Evolutionary conservation across 2,329 filamentous ascomycete genomes (phyloP).

Genomic region (Herpotrichia juniperi): DNA sequence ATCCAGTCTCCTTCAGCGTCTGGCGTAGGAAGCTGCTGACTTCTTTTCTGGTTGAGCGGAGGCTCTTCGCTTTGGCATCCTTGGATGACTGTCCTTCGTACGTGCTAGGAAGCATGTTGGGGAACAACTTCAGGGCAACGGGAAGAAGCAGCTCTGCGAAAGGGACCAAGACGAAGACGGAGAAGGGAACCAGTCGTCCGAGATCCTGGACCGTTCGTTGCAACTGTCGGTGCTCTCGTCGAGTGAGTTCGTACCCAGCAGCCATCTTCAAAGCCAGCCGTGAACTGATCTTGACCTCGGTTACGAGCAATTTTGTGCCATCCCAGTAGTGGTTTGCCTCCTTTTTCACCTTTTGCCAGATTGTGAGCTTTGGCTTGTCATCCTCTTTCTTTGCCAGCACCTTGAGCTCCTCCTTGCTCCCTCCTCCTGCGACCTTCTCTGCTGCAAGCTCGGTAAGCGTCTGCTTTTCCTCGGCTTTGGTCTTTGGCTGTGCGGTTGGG

Average conservation of each 20-base stretch:
- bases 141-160: constrained; percentile 94
- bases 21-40: constrained; percentile 88
- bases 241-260: constrained; percentile 92
- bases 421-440: constrained; percentile 59
- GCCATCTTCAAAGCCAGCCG: constrained; percentile 95
- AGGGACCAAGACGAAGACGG: constrained; percentile 94
- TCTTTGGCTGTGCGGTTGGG: constrained; percentile 54
- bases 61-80: constrained; percentile 81
- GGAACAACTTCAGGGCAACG: constrained; percentile 91
- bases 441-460: constrained; percentile 67
- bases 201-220: constrained; percentile 93
- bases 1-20: constrained; percentile 89
- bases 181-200: constrained; percentile 90
- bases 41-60: constrained; percentile 88
- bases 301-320: constrained; percentile 90
- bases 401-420: constrained; percentile 60
- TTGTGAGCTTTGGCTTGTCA: constrained; percentile 82
- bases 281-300: constrained; percentile 91
- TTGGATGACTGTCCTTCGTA: constrained; percentile 92
- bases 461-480: constrained; percentile 53
- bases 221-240: constrained; percentile 88
- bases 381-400: constrained; percentile 68
- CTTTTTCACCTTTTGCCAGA: constrained; percentile 94
- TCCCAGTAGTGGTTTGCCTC: constrained; percentile 97
- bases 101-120: constrained; percentile 95